phyloP scores from a whole-genome alignment of 2,329 filamentous ascomycete species.

The Penicillium janthinellum region DNA sequence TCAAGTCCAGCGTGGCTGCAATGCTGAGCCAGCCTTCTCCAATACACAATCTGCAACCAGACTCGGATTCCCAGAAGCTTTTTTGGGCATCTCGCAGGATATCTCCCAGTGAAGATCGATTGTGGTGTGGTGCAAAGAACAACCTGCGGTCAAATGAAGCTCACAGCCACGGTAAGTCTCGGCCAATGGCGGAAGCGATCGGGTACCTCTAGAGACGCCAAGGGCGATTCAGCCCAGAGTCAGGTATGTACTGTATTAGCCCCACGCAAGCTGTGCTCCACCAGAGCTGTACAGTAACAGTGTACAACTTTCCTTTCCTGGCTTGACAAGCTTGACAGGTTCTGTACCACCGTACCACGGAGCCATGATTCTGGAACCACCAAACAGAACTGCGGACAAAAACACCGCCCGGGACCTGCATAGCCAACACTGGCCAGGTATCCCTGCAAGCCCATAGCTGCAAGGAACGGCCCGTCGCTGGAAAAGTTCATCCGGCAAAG shows the following conservation, averaged over 20 bases:
- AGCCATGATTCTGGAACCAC: conserved; percentile 15
- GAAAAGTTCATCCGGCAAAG: conserved; percentile 14
- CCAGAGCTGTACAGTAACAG: conserved; percentile 1
- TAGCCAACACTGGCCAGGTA: conserved; percentile 4
- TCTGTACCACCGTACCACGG: conserved; percentile 3
- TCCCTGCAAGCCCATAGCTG: conserved; percentile 3
- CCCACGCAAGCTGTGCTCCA: conserved; percentile 7
- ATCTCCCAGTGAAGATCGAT: too few relatives aligned
- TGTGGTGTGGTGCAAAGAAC: background rate
- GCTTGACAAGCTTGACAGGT: background rate
- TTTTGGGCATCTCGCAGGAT: background rate
- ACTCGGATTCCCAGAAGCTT: too few relatives aligned
- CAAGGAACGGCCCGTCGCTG: conserved; percentile 8
- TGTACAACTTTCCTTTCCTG: conserved; percentile 5
- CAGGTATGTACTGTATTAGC: background rate
- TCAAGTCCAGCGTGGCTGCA: background rate
- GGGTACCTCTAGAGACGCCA: conserved; percentile 2
- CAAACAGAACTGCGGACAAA: conserved; percentile 16
- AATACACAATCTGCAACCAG: too few relatives aligned
- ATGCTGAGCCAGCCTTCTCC: too few relatives aligned
- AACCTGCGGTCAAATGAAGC: background rate
- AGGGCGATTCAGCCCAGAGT: background rate
- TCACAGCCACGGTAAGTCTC: background rate
- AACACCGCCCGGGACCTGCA: background rate
- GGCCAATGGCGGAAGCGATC: conserved; percentile 12